These are phyloP conservation scores for Leccinum griseonigrum DNA, from an alignment of 1,284 basidiomycete species.

Conservation along the genomic window DNA sequence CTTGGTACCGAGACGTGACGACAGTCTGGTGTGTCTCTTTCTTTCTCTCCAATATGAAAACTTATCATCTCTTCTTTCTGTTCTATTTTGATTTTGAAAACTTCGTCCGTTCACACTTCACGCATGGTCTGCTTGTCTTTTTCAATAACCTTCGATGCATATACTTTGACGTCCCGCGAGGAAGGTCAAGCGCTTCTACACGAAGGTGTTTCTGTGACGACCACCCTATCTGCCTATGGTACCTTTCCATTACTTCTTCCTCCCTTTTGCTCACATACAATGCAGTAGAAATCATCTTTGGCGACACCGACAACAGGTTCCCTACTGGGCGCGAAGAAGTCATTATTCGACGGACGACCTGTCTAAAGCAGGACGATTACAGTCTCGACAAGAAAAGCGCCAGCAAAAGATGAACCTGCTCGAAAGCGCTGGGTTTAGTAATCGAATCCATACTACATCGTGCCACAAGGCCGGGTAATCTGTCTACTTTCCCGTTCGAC, in stretches of 20 bases:
- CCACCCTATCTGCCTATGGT: slow-evolving; percentile 93
- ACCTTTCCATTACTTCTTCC: slow-evolving; percentile 28
- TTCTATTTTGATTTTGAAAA: background rate
- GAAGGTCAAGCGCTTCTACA: slow-evolving; percentile 92
- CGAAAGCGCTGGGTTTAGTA: slow-evolving; percentile 95
- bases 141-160: slow-evolving; percentile 81
- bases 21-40: slow-evolving; percentile 65
- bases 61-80: background rate
- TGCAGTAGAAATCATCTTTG: slow-evolving; percentile 80
- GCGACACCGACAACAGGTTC: slow-evolving; percentile 89
- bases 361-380: slow-evolving; percentile 98
- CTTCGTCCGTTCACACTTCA: background rate
- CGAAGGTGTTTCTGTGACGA: slow-evolving; percentile 86
- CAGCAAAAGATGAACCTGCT: slow-evolving; percentile 95
- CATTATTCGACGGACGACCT: slow-evolving; percentile 89
- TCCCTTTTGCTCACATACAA: slow-evolving; percentile 19
- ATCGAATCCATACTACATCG: slow-evolving; percentile 98
- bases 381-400: slow-evolving; percentile 94
- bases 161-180: slow-evolving; percentile 92
- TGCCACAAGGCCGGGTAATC: slow-evolving; percentile 92
- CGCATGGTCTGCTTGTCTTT: background rate
- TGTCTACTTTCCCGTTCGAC: background rate
- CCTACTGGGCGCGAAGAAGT: slow-evolving; percentile 85
- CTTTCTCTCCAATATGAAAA: no score
- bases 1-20: slow-evolving; percentile 91